Conservation (phyloP, 2,329 filamentous ascomycete genomes). For the Botryotinia calthae region DNA sequence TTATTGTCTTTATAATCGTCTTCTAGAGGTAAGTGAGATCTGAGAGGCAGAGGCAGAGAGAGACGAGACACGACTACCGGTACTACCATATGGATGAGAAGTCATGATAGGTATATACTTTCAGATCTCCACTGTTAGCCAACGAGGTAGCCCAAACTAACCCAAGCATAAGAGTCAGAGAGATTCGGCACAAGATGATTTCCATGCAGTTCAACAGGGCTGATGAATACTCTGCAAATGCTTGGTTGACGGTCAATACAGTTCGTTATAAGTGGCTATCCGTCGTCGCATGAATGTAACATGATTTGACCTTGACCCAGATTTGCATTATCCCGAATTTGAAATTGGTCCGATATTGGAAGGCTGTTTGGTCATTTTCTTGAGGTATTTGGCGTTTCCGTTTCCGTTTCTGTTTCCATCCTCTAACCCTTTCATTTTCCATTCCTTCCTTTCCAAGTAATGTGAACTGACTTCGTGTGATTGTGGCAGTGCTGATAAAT, state of each 20-base stretch:
- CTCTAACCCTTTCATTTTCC: neutral
- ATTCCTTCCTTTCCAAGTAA: neutral
- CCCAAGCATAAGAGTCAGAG: neutral
- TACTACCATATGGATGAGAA: neutral
- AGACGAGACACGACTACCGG: neutral
- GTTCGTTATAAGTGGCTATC: neutral
- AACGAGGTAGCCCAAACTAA: neutral
- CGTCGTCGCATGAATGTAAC: slow-evolving; percentile 17
- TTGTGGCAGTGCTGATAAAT: slow-evolving; percentile 8
- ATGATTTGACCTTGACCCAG: slow-evolving; percentile 7
- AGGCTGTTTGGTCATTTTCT: slow-evolving; percentile 5
- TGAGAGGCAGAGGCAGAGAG: neutral
- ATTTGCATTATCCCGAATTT: slow-evolving; percentile 2
- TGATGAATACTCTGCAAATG: neutral
- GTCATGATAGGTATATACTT: neutral
- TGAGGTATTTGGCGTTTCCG: neutral
- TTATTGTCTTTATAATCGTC: neutral
- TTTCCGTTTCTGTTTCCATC: neutral
- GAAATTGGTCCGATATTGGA: neutral
- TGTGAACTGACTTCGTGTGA: neutral
- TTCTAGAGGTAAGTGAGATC: no score
- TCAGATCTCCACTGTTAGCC: neutral
- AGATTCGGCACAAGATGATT: neutral
- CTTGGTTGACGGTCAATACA: neutral
- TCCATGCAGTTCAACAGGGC: neutral